phyloP scores from a whole-genome alignment of 306 rosid species.

The Inga leiocalycina region DNA sequence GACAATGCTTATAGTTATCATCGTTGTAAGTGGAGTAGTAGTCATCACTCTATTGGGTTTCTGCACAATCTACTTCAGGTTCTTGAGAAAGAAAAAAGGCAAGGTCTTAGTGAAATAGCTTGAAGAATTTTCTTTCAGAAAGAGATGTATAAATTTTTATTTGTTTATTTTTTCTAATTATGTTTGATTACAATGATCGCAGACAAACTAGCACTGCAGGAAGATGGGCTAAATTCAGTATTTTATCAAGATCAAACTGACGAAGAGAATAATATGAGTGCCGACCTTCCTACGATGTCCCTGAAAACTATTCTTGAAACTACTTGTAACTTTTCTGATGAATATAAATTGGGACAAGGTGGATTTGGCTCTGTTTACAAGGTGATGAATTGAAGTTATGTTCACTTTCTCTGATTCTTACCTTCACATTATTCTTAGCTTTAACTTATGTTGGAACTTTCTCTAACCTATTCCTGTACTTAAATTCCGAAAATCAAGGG shows the following conservation, averaged over 20 bases:
- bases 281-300: slow-evolving; percentile 45
- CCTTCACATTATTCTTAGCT: background rate
- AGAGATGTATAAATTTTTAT: background rate
- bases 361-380: slow-evolving; percentile 56
- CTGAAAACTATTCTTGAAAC: slow-evolving; percentile 33
- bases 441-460: background rate
- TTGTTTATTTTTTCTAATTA: background rate
- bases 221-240: slow-evolving; percentile 24
- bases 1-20: slow-evolving; percentile 17
- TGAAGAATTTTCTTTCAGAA: background rate
- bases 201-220: slow-evolving; percentile 22
- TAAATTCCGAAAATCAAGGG: background rate
- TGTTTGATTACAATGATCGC: slow-evolving; percentile 22
- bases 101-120: background rate
- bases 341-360: slow-evolving; percentile 43
- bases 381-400: slow-evolving; percentile 23
- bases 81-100: slow-evolving; percentile 36
- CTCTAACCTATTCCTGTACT: background rate
- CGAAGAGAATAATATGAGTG: slow-evolving; percentile 21
- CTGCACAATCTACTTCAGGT: slow-evolving; percentile 35
- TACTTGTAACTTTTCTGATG: slow-evolving; percentile 37
- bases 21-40: slow-evolving; percentile 8
- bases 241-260: slow-evolving; percentile 35
- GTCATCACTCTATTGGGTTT: slow-evolving; percentile 20
- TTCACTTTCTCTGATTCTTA: background rate